Evolutionary conservation across 495 filamentous ascomycete species (phyloP).

Genomic region (Lindgomyces ingoldianus): DNA sequence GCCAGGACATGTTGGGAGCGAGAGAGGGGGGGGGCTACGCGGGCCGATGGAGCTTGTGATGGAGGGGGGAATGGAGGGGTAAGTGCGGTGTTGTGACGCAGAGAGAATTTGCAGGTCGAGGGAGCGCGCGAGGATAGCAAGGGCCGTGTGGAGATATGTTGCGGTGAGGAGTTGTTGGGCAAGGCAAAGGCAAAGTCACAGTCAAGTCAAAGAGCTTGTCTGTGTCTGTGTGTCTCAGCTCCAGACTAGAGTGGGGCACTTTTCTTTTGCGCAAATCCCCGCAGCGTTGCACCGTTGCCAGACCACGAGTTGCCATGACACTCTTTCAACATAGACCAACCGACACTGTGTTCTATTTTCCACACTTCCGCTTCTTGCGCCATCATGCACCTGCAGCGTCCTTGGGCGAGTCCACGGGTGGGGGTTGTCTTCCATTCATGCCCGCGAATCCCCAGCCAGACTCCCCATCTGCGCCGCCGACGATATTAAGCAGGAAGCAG

Average conservation of each 20-base stretch:
- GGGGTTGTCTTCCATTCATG: slow-evolving; percentile 12
- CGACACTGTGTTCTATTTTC: not conserved
- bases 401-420: not conserved
- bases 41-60: slow-evolving; percentile 10
- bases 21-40: slow-evolving; percentile 18
- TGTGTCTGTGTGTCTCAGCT: too few relatives aligned
- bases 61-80: not conserved
- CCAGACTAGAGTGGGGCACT: slow-evolving; percentile 29
- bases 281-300: not conserved
- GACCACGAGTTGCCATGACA: slow-evolving; percentile 6
- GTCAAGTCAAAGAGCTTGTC: slow-evolving; percentile 10
- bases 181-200: not conserved
- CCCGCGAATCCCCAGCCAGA: not conserved
- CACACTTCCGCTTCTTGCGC: slow-evolving; percentile 34
- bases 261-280: slow-evolving; percentile 14
- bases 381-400: slow-evolving; percentile 21
- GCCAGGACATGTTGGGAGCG: slow-evolving; percentile 60
- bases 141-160: slow-evolving; percentile 5
- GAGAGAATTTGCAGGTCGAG: not conserved
- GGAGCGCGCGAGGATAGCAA: not conserved
- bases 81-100: not conserved
- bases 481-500: slow-evolving; percentile 13
- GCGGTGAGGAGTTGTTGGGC: slow-evolving; percentile 25
- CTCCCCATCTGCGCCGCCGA: slow-evolving; percentile 1
- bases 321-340: not conserved